Base-by-base conservation (phyloP, 2,329 filamentous ascomycete genomes). In the Zasmidium angulare region DNA sequence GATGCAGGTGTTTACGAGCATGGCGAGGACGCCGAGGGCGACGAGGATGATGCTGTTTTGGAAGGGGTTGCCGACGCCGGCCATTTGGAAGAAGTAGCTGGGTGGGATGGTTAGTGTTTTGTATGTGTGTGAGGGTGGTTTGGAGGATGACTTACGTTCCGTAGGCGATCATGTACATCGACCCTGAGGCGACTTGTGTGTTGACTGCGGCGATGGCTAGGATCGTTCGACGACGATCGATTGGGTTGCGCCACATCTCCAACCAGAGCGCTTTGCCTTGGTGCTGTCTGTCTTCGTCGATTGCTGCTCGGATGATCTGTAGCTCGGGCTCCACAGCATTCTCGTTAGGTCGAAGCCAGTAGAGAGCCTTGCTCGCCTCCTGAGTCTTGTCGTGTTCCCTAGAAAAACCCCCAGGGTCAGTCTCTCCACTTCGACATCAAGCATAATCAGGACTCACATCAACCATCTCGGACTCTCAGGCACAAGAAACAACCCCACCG, bases 31-130 rank as follows among this genome's bases (percentile, higher is more conserved):
- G 17, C 83, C 82, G 50, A 84, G 77, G 6, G 77, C 78, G 26
- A 75, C 79, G 14, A 85, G 76, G 49, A 85, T 82, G 67, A 83
- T 84, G 14, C 79, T 75, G 71, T 85, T 85, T 65, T 81, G 79
- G 67, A 86, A 86, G 9, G 83, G 77, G 51, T 82, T 77, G 31
- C 79, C 76, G 3, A 86, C 81, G 49, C 80, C 76, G 36, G 83
- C 82, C 80, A 85, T 85, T 65, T 81, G 78, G 68, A 86, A 84
- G 75, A 86, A 86, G 69, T 86, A 86, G 1, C 83, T 85, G 22
- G 78, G 77, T 29, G 11, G n/a, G n/a, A 4, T 29, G 6, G 26
- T 29, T 4, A 29, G 26, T 11, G 26, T 29, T 29, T 11, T 29
- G 26, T 29, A 11, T 29, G 6, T 4, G 26, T 29, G 6, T 29